Percentiles rank a stretch among this genome's conserved stretches.
Conservation (phyloP, 352 stramenopile genomes). For the Phytophthora litchii region DNA sequence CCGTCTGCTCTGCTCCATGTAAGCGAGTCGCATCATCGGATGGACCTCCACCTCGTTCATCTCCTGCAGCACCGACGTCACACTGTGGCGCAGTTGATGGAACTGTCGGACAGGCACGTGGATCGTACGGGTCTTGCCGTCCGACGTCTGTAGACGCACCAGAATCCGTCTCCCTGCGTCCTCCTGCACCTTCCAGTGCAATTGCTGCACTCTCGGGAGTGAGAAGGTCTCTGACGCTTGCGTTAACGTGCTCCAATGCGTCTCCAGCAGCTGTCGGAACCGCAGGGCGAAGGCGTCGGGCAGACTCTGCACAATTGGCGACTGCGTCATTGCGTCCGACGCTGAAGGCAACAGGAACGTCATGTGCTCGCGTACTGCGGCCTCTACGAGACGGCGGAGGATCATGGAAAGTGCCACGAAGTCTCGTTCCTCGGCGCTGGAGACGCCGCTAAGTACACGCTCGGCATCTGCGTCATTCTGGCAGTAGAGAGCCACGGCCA, state of each 20-base stretch:
- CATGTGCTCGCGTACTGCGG: conserved; percentile 55
- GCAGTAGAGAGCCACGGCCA: conserved; percentile 43
- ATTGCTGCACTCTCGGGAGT: conserved; percentile 41
- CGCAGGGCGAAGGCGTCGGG: conserved; percentile 45
- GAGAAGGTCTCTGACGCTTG: conserved; percentile 24
- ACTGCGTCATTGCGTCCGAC: conserved; percentile 5
- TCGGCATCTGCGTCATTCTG: conserved; percentile 17
- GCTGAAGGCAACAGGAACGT: conserved; percentile 49
- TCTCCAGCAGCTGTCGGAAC: conserved; percentile 49
- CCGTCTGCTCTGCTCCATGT: conserved; percentile 41
- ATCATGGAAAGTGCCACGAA: conserved; percentile 44
- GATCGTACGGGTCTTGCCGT: conserved; percentile 48
- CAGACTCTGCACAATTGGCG: conserved; percentile 40
- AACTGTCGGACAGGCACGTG: conserved; percentile 67
- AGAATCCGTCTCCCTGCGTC: conserved; percentile 31
- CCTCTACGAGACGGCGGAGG: conserved; percentile 52
- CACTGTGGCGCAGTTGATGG: conserved; percentile 78
- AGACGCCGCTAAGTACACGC: conserved; percentile 1
- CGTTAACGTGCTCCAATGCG: conserved; percentile 41
- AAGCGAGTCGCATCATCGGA: conserved; percentile 76
- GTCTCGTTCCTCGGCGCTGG: conserved; percentile 40
- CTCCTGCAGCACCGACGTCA: conserved; percentile 74
- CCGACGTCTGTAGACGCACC: conserved; percentile 59
- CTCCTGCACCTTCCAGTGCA: conserved; percentile 44
- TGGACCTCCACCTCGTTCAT: conserved; percentile 76